Evolutionary conservation across 75 land plant genomes (phyloP).

Genomic region (Pinus taeda): DNA sequence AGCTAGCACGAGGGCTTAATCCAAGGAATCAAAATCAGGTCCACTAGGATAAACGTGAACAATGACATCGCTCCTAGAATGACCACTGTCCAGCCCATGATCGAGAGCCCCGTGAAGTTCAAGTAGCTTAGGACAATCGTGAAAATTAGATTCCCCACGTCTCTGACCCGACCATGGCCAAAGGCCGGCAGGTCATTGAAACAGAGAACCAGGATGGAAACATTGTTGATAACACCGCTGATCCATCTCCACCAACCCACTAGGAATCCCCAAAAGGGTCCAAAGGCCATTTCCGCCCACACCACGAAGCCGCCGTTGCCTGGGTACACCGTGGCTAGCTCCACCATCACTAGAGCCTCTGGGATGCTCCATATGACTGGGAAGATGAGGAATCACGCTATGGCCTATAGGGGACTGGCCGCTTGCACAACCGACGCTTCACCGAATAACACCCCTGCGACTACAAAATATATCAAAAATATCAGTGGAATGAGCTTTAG

Average conservation of each 20-base stretch:
- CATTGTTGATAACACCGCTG: slow-evolving; percentile 62
- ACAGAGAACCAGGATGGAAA: slow-evolving; percentile 61
- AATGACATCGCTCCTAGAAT: slow-evolving; percentile 50
- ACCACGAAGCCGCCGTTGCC: slow-evolving; percentile 76
- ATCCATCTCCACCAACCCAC: slow-evolving; percentile 59
- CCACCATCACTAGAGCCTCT: slow-evolving; percentile 58
- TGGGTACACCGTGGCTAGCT: slow-evolving; percentile 64
- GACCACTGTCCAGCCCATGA: slow-evolving; percentile 59
- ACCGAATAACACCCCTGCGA: slow-evolving; percentile 69
- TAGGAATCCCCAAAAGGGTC: slow-evolving; percentile 60
- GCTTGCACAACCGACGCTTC: slow-evolving; percentile 50
- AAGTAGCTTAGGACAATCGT: slow-evolving; percentile 52
- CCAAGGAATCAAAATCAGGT: slow-evolving; percentile 44
- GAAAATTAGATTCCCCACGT: slow-evolving; percentile 35
- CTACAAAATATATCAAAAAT: slow-evolving; percentile 56
- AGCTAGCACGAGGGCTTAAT: slow-evolving; percentile 48
- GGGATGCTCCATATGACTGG: slow-evolving; percentile 67
- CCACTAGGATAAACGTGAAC: slow-evolving; percentile 12
- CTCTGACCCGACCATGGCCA: slow-evolving; percentile 16
- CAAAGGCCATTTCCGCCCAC: slow-evolving; percentile 59
- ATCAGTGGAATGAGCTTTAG: slow-evolving; percentile 48
- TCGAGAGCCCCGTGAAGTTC: slow-evolving; percentile 71
- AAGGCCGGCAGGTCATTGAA: slow-evolving; percentile 64
- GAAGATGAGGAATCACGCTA: slow-evolving; percentile 46
- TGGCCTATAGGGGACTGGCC: slow-evolving; percentile 52